Evolutionary conservation across 768 basidiomycete genomes (phyloP), one percentile per base, ranked within the genome.

Genomic region (Filobasidium wieringae): DNA sequence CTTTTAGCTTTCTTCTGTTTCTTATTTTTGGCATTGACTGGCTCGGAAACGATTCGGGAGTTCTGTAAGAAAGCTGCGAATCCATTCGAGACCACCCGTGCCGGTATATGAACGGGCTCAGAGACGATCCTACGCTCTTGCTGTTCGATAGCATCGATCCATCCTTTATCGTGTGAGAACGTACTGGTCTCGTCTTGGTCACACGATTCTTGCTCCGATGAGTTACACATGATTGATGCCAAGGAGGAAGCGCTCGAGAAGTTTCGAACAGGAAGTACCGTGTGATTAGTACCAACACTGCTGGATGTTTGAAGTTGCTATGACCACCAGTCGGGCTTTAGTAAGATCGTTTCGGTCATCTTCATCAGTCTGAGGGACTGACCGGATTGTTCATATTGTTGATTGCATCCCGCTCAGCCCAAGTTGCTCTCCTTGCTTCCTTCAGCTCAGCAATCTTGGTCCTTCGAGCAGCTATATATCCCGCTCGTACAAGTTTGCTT

Each of bases 1-100:
- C 36, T 9, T n/a, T 37, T 37, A 9, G 9, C n/a, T 9, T 9
- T 9, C 36, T n/a, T 9, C 36, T 37, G 9, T 37, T 37, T 37
- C 11, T n/a, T n/a, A 9, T 37, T 37, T 9, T 24, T 32, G 26
- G 31, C 29, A 7, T 40, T 26, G 6, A 47, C 17, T 22, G 56
- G 56, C 30, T 57, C 56, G 15, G 56, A 57, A 5, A 57, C 56
- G 5, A 57, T 50, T 17, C 56, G 56, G 19, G 56, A 37, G 34
- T 57, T 57, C 34, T 36, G 36, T 14, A 57, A 15, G 34, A 57
- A 57, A 14, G 36, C 34, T 9, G 56, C 56, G 27, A 57, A 57
- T 37, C 56, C 56, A 33, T 17, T 36, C 4, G 56, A 26, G 17
- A 57, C 50, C 1, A 49, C 47, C 4, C 36, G 2, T 14, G 49